These are phyloP conservation scores for Rhodamnia rubescens DNA, from an alignment of 345 rosid genomes.

Conservation along the genomic window DNA sequence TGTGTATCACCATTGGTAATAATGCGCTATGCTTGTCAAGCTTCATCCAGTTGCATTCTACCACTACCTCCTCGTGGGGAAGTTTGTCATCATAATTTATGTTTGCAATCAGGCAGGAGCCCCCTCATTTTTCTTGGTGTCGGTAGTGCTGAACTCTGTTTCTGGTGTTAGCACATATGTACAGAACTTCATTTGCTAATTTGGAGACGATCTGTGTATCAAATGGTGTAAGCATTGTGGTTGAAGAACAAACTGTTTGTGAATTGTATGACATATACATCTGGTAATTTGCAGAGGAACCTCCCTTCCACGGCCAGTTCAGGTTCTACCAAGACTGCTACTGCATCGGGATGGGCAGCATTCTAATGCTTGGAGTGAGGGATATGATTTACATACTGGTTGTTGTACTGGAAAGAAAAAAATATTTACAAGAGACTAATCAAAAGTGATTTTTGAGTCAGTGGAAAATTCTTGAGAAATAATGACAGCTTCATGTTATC, in stretches of 20 bases:
- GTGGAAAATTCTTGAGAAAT: background rate
- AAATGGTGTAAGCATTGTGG: background rate
- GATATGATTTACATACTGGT: background rate
- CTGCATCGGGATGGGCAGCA: slow-evolving; percentile 98
- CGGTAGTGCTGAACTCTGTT: background rate
- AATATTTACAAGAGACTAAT: background rate
- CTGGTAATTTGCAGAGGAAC: slow-evolving; percentile 44
- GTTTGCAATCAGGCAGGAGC: background rate
- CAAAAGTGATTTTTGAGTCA: background rate
- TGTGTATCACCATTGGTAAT: background rate
- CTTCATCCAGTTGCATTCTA: background rate
- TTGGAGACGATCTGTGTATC: background rate
- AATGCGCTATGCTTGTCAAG: background rate
- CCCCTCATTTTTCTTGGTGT: background rate
- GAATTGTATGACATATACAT: background rate
- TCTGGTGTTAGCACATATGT: background rate
- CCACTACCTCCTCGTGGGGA: background rate
- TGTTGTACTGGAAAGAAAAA: background rate
- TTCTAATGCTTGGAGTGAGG: slow-evolving; percentile 27
- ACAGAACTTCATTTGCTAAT: background rate
- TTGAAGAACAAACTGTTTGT: background rate
- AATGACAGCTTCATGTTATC: background rate
- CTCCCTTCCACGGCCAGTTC: slow-evolving; percentile 59
- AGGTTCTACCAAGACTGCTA: slow-evolving; percentile 33
- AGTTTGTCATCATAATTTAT: background rate